A percentile compares a stretch with the other conserved stretches of the same genome.
These are phyloP conservation scores for Termitomyces sp. DNA, from an alignment of 768 basidiomycete genomes.

Conservation along the genomic window DNA sequence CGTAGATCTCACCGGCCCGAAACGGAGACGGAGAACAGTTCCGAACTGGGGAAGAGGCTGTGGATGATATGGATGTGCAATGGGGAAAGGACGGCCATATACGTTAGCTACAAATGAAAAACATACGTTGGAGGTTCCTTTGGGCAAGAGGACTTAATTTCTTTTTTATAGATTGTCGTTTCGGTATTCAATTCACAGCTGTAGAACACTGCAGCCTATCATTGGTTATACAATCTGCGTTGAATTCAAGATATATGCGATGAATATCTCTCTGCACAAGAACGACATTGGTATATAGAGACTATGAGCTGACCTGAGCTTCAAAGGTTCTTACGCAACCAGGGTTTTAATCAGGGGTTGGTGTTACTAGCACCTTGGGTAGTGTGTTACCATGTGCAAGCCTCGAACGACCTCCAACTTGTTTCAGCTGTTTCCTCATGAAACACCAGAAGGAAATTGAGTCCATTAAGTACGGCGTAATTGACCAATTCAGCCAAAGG, in stretches of 20 bases:
- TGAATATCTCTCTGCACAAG: background rate
- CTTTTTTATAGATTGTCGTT: too few relatives aligned
- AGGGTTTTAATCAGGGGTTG: too few relatives aligned
- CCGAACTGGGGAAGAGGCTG: too few relatives aligned
- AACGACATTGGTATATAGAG: background rate
- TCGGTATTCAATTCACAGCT: too few relatives aligned
- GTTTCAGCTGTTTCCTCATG: too few relatives aligned
- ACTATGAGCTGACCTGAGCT: background rate
- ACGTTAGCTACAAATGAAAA: too few relatives aligned
- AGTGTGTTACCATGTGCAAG: too few relatives aligned
- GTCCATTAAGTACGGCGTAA: background rate
- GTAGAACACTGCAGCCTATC: too few relatives aligned
- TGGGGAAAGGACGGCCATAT: too few relatives aligned
- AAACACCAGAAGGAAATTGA: background rate
- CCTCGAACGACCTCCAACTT: background rate
- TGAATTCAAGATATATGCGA: background rate
- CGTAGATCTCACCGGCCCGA: background rate
- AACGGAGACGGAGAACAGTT: too few relatives aligned
- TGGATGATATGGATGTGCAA: too few relatives aligned
- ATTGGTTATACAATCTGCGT: background rate
- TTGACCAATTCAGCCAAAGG: background rate
- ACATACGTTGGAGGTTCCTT: background rate
- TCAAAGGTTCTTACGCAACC: background rate
- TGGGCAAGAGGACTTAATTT: background rate
- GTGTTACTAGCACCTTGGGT: too few relatives aligned